Conservation (phyloP, 2,329 filamentous ascomycete genomes). For the Ascochyta koolunga region DNA sequence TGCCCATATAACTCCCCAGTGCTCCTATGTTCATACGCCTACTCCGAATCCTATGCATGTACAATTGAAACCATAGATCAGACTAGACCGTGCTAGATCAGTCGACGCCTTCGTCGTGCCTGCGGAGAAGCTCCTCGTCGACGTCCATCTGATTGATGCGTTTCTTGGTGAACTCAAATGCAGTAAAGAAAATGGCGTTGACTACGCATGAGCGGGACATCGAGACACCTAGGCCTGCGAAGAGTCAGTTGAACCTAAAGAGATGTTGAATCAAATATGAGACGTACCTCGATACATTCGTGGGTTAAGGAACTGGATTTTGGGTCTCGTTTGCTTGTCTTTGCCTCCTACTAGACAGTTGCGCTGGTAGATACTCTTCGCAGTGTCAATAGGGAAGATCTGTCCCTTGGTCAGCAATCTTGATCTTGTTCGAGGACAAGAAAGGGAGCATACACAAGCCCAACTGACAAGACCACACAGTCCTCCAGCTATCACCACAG, state of each 20-base stretch:
- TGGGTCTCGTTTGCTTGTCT: constrained; percentile 62
- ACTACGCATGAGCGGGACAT: constrained; percentile 82
- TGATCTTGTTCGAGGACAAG: background rate
- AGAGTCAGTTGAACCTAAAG: constrained; percentile 3
- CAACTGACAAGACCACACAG: constrained; percentile 84
- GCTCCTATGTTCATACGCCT: constrained; percentile 16
- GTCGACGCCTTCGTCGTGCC: constrained; percentile 27
- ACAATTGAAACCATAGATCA: constrained; percentile 12
- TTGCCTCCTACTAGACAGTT: constrained; percentile 74
- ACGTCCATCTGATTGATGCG: constrained; percentile 53
- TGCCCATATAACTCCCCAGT: constrained; percentile 2
- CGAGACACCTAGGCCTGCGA: constrained; percentile 71
- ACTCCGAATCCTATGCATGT: constrained; percentile 35
- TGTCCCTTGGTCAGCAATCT: constrained; percentile 26
- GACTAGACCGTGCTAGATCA: background rate
- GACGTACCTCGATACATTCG: constrained; percentile 76
- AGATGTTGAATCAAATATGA: background rate
- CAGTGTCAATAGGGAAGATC: constrained; percentile 73
- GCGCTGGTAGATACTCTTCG: constrained; percentile 84
- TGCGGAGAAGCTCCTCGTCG: constrained; percentile 45
- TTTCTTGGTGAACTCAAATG: constrained; percentile 81
- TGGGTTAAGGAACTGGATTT: constrained; percentile 77
- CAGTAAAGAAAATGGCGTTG: constrained; percentile 89
- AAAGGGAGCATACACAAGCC: constrained; percentile 67
- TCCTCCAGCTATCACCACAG: constrained; percentile 78